Evolutionary conservation across 2,329 filamentous ascomycete species (phyloP).

Genomic region (Rhexocercosporidium sp.): DNA sequence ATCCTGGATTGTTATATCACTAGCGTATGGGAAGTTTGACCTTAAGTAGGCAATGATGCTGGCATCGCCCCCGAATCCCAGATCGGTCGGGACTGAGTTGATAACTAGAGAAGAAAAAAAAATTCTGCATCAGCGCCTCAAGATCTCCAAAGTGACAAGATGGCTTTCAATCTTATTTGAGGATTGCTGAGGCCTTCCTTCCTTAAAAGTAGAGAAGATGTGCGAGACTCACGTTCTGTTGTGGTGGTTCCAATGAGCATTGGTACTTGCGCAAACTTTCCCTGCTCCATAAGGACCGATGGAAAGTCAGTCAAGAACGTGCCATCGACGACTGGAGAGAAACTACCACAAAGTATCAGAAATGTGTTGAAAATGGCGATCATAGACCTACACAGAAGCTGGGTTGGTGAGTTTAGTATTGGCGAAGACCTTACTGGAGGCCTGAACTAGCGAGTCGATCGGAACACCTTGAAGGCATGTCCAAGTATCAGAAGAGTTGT

Average conservation of each 20-base stretch:
- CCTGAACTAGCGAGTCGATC: constrained; percentile 15
- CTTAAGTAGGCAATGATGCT: constrained; percentile 12
- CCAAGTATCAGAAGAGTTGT: constrained; percentile 7
- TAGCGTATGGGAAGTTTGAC: constrained; percentile 12
- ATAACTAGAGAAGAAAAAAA: constrained; percentile 3
- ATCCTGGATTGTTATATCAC: constrained; percentile 4
- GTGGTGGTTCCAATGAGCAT: constrained; percentile 24
- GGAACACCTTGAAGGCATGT: constrained; percentile 23
- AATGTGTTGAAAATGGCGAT: neutral
- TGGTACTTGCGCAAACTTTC: constrained; percentile 21
- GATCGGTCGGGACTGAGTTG: constrained; percentile 13
- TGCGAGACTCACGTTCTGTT: constrained; percentile 16
- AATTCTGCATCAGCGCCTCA: neutral
- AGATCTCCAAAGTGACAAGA: neutral
- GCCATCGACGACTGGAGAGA: constrained; percentile 23
- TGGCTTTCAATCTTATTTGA: too few relatives aligned
- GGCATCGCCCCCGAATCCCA: constrained; percentile 13
- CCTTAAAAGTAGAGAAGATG: too few relatives aligned
- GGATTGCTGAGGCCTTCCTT: too few relatives aligned
- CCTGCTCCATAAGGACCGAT: constrained; percentile 17
- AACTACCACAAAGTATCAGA: constrained; percentile 10
- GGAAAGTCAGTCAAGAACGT: constrained; percentile 18
- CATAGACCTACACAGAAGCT: neutral
- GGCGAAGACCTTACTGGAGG: constrained; percentile 14
- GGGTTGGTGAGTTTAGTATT: constrained; percentile 1